Evolutionary conservation across 2,329 filamentous ascomycete species (phyloP), one percentile per base, ranked within the genome.

Genomic region (Fusarium liriodendri): DNA sequence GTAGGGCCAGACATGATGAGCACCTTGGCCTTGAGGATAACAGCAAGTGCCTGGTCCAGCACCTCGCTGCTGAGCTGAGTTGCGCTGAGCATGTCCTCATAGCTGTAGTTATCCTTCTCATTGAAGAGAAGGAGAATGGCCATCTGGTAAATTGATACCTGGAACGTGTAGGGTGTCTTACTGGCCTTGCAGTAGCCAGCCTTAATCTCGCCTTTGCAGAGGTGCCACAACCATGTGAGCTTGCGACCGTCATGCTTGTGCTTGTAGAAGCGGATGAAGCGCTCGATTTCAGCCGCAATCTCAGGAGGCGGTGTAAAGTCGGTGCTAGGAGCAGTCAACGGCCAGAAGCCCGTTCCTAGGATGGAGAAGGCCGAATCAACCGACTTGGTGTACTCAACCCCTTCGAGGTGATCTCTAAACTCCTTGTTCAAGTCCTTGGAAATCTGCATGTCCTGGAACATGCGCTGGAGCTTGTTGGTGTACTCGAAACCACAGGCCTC

Each of bases 381-480:
- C 55, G 89, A 90, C 85, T 94, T 94, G 18, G 91, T 89, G 69
- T 91, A 90, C 22, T 80, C 82, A 11, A 82, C 77, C 6, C 77
- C 79, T 45, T 94, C 88, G 5, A 90, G 81, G 78, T 95, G 92
- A 82, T 95, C 94, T 79, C 94, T 93, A 87, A 97, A 99, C 33
- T 93, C 92, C 57, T 90, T 89, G 83, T 99, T 99, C 55, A 99
- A 89, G 84, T 99, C 97, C 85, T 98, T 98, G 73, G 96, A 98
- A 60, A 98, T 98, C 83, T 99, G 97, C 87, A 99, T 98, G 81
- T 99, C 97, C 83, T 98, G 96, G 89, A 98, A 99, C 97, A 99
- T 99, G 80, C 97, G 95, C 86, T 98, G 96, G 54, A 99, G 89
- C 86, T 98, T 98, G 88, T 98, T 99, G 77, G 97, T 99, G 85